Conservation (phyloP, 2,329 filamentous ascomycete species). For the Sphaerulina vaccinii region DNA sequence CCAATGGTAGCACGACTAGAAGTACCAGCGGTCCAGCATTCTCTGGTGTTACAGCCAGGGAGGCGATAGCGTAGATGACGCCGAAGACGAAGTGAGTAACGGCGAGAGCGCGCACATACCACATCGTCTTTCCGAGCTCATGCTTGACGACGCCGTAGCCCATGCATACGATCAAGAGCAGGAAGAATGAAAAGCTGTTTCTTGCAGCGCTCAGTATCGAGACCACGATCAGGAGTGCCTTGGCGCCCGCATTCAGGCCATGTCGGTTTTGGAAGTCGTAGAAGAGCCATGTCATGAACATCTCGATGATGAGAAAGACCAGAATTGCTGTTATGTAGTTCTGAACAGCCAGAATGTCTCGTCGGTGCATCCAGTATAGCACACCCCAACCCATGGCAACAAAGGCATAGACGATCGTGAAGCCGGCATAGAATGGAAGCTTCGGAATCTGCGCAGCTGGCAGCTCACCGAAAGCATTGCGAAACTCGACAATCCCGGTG, state of each 20-base stretch:
- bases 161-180: conserved; percentile 98
- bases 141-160: conserved; percentile 97
- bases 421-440: conserved; percentile 91
- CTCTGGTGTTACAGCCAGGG: conserved; percentile 83
- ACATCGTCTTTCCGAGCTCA: conserved; percentile 87
- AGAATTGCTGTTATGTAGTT: conserved; percentile 99
- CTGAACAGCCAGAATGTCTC: conserved; percentile 93
- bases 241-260: conserved; percentile 78
- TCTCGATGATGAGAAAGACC: conserved; percentile 89
- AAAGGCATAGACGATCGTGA: conserved; percentile 90
- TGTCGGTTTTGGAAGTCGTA: conserved; percentile 95
- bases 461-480: conserved; percentile 94
- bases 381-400: conserved; percentile 89
- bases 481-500: conserved; percentile 80
- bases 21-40: conserved; percentile 86
- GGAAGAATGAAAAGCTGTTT: conserved; percentile 98
- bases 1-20: conserved; percentile 87
- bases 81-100: conserved; percentile 93
- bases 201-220: conserved; percentile 87
- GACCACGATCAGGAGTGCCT: conserved; percentile 85
- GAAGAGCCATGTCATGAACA: conserved; percentile 98
- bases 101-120: conserved; percentile 86
- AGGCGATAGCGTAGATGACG: conserved; percentile 87
- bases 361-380: conserved; percentile 88
- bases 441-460: conserved; percentile 95